Percentiles rank a stretch among this genome's conserved stretches.
Conservation (phyloP, 2,329 filamentous ascomycete genomes). For the Alternaria triticimaculans region DNA sequence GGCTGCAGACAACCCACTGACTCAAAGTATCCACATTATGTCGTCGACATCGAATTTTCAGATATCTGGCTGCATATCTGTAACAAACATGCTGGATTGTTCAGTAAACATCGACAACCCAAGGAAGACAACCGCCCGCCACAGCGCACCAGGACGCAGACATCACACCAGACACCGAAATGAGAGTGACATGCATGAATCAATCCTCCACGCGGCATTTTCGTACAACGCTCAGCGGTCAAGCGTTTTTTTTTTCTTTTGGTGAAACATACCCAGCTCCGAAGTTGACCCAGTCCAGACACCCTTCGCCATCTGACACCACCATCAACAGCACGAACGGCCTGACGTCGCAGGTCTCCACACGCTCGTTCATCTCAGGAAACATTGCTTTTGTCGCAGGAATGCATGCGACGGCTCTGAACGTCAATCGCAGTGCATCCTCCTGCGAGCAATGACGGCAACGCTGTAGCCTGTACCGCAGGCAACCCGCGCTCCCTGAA, state of each 20-base stretch:
- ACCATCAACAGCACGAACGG: neutral
- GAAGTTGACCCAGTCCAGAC: neutral
- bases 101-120: neutral
- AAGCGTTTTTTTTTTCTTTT: neutral
- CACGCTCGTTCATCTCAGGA: neutral
- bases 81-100: neutral
- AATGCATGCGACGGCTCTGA: neutral
- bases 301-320: neutral
- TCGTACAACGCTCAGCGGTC: neutral
- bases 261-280: neutral
- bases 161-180: neutral
- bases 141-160: neutral
- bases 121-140: neutral
- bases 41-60: neutral
- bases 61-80: neutral
- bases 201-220: neutral
- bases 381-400: neutral
- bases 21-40: neutral
- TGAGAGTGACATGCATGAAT: constrained; percentile 1
- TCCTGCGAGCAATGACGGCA: neutral
- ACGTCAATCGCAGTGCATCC: neutral
- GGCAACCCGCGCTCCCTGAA: neutral
- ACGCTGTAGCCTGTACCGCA: neutral
- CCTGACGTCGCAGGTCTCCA: neutral
- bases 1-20: neutral